These are phyloP conservation scores for Ogataea pilisensis DNA, from an alignment of 805 yeast genomes.

Conservation along the genomic window DNA sequence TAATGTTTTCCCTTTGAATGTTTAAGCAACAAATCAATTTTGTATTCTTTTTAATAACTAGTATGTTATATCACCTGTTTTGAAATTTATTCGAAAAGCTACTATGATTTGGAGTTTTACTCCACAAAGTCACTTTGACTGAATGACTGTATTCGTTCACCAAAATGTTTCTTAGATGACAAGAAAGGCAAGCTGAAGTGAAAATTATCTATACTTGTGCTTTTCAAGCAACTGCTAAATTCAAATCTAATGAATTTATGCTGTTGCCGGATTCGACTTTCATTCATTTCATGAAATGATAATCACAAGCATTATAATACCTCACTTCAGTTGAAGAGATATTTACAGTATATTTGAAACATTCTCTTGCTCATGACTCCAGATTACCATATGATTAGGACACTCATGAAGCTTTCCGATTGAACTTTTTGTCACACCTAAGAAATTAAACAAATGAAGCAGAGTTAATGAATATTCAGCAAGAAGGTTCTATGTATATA, in stretches of 20 bases:
- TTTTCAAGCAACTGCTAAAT: conserved; percentile 10
- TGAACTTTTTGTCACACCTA: conserved; percentile 27
- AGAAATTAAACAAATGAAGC: neutral
- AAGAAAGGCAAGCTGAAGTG: conserved; percentile 28
- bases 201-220: conserved; percentile 28
- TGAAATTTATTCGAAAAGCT: too few species aligned
- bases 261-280: conserved; percentile 7
- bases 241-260: conserved; percentile 4
- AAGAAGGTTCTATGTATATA: too few species aligned
- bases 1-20: too few species aligned
- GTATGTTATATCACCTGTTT: conserved; percentile 1
- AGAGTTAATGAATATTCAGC: neutral
- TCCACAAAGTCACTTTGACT: neutral
- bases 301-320: conserved; percentile 14
- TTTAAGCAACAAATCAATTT: too few species aligned
- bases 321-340: conserved; percentile 12
- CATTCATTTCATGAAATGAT: neutral
- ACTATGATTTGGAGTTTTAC: conserved; percentile 2
- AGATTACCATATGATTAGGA: conserved; percentile 26
- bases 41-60: neutral
- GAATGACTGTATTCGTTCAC: neutral
- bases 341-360: neutral
- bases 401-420: conserved; percentile 43
- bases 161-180: conserved; percentile 4
- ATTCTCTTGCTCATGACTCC: conserved; percentile 42